Percentiles rank a stretch among this genome's conserved stretches.
These are phyloP conservation scores for Salix purpurea DNA, from an alignment of 345 rosid genomes.

Conservation along the genomic window DNA sequence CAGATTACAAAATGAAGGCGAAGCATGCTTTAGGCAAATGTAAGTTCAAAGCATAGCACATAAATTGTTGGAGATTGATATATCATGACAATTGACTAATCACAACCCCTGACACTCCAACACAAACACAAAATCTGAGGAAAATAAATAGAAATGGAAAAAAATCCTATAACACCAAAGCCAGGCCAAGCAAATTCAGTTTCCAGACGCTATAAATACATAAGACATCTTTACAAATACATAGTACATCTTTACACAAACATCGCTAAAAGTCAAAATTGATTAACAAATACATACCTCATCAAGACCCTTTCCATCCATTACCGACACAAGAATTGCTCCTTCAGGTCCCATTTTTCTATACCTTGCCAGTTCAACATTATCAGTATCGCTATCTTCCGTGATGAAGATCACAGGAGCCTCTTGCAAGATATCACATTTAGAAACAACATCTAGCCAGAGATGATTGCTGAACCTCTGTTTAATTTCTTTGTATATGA, in stretches of 20 bases:
- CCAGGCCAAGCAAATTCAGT: not conserved
- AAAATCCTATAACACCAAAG: not conserved
- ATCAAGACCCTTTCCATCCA: constrained; percentile 55
- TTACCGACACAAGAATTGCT: constrained; percentile 65
- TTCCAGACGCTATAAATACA: not conserved
- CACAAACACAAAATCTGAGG: too few species aligned
- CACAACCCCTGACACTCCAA: too few species aligned
- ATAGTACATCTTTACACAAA: too few species aligned
- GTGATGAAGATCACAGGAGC: constrained; percentile 49
- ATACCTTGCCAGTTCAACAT: constrained; percentile 53
- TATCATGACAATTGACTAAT: too few species aligned
- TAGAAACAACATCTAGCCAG: constrained; percentile 89
- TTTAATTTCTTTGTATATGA: constrained; percentile 75
- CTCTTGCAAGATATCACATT: constrained; percentile 71
- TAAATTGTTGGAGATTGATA: too few species aligned
- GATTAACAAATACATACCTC: constrained; percentile 39
- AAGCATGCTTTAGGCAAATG: too few species aligned
- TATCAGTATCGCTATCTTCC: constrained; percentile 46
- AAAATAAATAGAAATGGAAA: too few species aligned
- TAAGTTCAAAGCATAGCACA: too few species aligned
- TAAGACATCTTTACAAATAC: not conserved
- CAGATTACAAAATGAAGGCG: too few species aligned
- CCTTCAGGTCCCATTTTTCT: constrained; percentile 63
- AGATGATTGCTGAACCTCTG: constrained; percentile 61
- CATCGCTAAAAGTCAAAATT: too few species aligned